Percentiles rank a stretch among this genome's conserved stretches.
Evolutionary conservation across 2,329 filamentous ascomycete species (phyloP).

Genomic region (Colletotrichum phormii): DNA sequence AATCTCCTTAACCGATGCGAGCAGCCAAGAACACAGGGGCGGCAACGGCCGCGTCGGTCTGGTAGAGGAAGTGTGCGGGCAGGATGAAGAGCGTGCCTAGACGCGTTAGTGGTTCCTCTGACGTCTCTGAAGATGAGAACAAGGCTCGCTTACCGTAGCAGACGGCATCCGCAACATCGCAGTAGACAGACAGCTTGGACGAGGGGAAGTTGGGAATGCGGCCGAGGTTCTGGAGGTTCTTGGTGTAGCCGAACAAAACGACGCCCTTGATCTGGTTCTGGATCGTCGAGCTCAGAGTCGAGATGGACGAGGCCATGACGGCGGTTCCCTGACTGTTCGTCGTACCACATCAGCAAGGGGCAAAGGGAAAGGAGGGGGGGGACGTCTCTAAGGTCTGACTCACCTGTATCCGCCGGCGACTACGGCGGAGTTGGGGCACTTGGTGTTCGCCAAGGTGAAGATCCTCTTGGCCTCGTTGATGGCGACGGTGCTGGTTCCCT

Average conservation of each 20-base stretch:
- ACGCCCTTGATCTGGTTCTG: constrained; percentile 50
- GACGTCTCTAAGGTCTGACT: background rate
- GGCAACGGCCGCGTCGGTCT: constrained; percentile 33
- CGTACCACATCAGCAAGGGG: background rate
- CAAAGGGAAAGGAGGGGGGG: background rate
- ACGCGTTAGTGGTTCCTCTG: background rate
- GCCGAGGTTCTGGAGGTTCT: constrained; percentile 55
- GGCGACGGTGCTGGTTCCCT: constrained; percentile 49
- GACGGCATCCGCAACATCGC: constrained; percentile 49
- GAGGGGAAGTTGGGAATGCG: constrained; percentile 51
- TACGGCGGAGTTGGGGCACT: constrained; percentile 56
- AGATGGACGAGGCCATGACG: constrained; percentile 53
- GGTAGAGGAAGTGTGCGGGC: constrained; percentile 48
- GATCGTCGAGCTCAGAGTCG: constrained; percentile 45
- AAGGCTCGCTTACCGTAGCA: constrained; percentile 41
- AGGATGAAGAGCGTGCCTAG: constrained; percentile 47
- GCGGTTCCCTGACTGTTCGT: constrained; percentile 54
- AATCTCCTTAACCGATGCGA: constrained; percentile 34
- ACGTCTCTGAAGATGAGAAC: background rate
- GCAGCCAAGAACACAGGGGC: constrained; percentile 42
- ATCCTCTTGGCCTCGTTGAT: constrained; percentile 55
- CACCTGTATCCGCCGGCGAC: constrained; percentile 53
- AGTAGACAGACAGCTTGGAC: constrained; percentile 51
- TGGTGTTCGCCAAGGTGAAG: constrained; percentile 52
- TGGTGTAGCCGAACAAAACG: constrained; percentile 55